phyloP scores from a whole-genome alignment of 345 rosid genomes.

The Isatis tinctoria region DNA sequence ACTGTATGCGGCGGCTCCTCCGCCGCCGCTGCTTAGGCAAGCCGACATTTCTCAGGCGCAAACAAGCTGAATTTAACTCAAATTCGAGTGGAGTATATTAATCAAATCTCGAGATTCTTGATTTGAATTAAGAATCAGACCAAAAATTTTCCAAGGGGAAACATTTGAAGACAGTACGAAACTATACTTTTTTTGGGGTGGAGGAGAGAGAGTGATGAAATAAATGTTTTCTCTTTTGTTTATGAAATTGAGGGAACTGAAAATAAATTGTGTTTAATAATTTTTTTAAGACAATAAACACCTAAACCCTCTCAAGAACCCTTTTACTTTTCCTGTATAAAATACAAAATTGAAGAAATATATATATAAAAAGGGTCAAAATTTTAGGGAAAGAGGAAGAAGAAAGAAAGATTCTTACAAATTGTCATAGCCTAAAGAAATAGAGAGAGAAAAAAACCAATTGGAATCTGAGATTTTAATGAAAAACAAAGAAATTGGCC shows the following conservation, averaged over 20 bases:
- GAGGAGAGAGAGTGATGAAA: slow-evolving; percentile 16
- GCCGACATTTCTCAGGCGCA: slow-evolving; percentile 55
- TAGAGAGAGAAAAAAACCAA: slow-evolving; percentile 10
- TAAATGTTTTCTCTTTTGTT: slow-evolving; percentile 3
- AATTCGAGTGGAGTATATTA: no score
- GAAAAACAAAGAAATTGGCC: slow-evolving; percentile 2
- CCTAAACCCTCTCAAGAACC: slow-evolving; percentile 44
- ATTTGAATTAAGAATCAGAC: neutral
- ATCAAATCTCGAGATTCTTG: no score
- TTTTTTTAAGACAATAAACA: slow-evolving; percentile 4
- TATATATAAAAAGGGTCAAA: slow-evolving; percentile 36
- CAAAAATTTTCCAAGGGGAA: neutral
- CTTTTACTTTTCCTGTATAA: neutral
- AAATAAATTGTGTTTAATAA: neutral
- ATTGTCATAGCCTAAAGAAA: slow-evolving; percentile 16
- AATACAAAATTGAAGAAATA: slow-evolving; percentile 3
- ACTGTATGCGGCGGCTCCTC: slow-evolving; percentile 50
- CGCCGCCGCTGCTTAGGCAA: slow-evolving; percentile 69
- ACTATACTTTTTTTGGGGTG: neutral
- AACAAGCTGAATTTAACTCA: no score
- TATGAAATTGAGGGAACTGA: neutral
- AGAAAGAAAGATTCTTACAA: slow-evolving; percentile 13
- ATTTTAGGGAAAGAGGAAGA: slow-evolving; percentile 18
- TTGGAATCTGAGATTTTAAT: slow-evolving; percentile 3
- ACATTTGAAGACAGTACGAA: neutral